phyloP scores from a whole-genome alignment of 257 asterid species.

The Ballota nigra region DNA sequence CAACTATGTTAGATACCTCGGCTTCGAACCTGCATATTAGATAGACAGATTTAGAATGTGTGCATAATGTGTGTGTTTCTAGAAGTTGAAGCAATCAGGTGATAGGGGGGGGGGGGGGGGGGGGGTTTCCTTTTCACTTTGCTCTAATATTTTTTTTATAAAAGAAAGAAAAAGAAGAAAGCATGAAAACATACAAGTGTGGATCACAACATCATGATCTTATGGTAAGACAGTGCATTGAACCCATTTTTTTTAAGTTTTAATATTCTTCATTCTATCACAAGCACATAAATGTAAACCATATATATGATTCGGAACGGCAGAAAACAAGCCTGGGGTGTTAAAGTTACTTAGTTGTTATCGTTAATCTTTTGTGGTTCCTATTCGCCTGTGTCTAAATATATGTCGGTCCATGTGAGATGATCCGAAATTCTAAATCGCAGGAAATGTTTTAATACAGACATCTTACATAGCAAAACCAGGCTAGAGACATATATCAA shows the following conservation, averaged over 20 bases:
- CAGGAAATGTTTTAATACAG: background rate
- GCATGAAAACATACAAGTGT: too few relatives aligned
- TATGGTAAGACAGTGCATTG: too few relatives aligned
- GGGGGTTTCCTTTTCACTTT: background rate
- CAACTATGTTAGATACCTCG: constrained; percentile 87
- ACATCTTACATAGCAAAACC: too few relatives aligned
- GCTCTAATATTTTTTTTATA: too few relatives aligned
- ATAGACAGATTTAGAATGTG: constrained; percentile 11
- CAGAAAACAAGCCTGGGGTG: background rate
- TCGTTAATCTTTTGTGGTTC: background rate
- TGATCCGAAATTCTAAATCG: background rate
- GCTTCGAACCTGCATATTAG: constrained; percentile 74
- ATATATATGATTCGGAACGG: background rate
- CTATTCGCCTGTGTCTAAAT: background rate
- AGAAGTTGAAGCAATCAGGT: background rate
- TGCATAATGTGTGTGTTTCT: background rate
- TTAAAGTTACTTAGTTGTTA: background rate
- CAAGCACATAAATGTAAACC: background rate
- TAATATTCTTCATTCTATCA: too few relatives aligned
- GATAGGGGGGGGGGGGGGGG: background rate
- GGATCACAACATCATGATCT: too few relatives aligned
- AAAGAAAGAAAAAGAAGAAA: too few relatives aligned
- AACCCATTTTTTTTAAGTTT: too few relatives aligned
- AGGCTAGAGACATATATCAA: too few relatives aligned
- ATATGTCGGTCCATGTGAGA: background rate